Evolutionary conservation across 768 basidiomycete genomes (phyloP), one percentile per base, ranked within the genome.

Genomic region (Pisolithus tinctorius): DNA sequence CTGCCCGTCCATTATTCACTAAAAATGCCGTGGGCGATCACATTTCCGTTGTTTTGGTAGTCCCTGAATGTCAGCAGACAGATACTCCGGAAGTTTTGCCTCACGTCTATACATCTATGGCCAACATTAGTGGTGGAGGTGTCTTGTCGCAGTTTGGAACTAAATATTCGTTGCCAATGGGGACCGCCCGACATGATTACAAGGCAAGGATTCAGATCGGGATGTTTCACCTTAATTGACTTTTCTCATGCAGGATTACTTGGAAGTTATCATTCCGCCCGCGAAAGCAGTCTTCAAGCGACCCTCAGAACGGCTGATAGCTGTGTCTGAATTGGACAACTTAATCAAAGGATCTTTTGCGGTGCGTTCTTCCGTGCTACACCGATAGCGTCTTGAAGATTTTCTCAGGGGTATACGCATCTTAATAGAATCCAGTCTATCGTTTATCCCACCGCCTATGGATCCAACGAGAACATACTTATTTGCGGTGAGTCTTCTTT

Each of bases 391-490:
- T 49, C 30, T 37, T 3, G 29, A 45, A 31, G 38, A 27, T 37
- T 41, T 6, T 40, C 53, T 14, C 16, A 95, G 93, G 88, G 88
- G 27, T 99, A 98, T 62, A 71, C 76, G 30, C 76, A 84, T 9
- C 74, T 99, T 56, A 99, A 99, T 65, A 79, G 96, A 56, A 87
- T 99, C 52, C 96, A 99, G 64, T 94, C 92, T 1, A 92, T 97
- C 54, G 85, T 98, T 17, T 97, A 86, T 69, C 85, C 88, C 0
- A 90, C 89, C 3, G 96, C 94, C 1, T 97, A 95, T 67, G 74
- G 80, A n/a, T 86, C 91, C 1, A 98, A 96, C 58, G 96, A 97
- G 69, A 99, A 99, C 63, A 80, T 99, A 73, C 82, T 99, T 25
- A 78, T 99, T 45, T 67, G 68, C 2, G 66, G 66, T 69, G 29